Percentiles rank a stretch among this genome's conserved stretches.
Evolutionary conservation across 169 alveolate genomes (phyloP).

Genomic region (Sarcocystis neurona): DNA sequence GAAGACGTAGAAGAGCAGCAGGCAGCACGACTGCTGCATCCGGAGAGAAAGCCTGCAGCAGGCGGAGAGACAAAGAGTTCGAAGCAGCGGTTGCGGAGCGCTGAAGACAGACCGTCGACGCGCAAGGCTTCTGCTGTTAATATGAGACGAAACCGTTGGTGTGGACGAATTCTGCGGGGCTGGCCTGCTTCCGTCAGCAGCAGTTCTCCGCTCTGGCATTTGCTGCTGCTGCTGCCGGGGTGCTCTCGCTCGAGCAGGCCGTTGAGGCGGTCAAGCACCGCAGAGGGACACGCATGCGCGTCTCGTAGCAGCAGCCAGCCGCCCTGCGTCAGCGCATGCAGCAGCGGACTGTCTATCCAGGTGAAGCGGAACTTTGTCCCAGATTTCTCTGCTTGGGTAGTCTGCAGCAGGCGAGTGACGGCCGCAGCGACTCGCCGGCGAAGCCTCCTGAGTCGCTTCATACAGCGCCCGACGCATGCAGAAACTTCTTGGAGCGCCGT

Average conservation of each 20-base stretch:
- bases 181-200: constrained; percentile 65
- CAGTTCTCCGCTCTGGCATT: constrained; percentile 46
- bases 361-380: constrained; percentile 78
- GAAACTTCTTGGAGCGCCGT: neutral
- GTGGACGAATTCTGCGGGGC: constrained; percentile 82
- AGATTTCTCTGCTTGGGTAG: neutral
- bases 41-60: too few species aligned
- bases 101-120: constrained; percentile 95
- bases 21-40: too few species aligned
- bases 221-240: neutral
- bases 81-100: constrained; percentile 96
- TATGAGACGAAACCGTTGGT: constrained; percentile 88
- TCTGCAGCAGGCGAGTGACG: neutral
- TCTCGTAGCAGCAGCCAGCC: constrained; percentile 93
- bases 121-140: constrained; percentile 98
- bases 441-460: too few species aligned
- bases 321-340: constrained; percentile 94
- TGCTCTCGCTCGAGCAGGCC: constrained; percentile 89
- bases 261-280: constrained; percentile 97
- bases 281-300: constrained; percentile 95
- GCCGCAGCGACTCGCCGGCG: too few species aligned
- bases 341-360: constrained; percentile 98
- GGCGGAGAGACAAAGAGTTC: constrained; percentile 91
- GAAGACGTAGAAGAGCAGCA: too few species aligned
- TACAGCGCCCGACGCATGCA: too few species aligned